Base-by-base conservation (phyloP, 371 early-diverging fungal genomes). In the Mucor piriformis region DNA sequence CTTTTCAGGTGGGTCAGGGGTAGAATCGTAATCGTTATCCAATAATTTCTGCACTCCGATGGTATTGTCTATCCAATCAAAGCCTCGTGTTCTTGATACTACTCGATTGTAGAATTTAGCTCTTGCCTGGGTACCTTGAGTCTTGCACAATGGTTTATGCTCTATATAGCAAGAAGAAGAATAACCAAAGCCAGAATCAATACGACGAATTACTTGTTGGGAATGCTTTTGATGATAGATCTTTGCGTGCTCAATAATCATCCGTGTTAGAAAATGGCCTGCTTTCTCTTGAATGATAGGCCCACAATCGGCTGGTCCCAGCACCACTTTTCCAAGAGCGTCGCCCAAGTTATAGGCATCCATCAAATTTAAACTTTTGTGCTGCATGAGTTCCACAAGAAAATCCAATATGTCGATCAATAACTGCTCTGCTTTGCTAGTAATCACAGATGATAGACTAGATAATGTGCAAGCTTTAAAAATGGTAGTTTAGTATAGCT, bases 221-320 rank as follows among this genome's bases (percentile, higher is more conserved):
- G 51, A 25, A 51, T 55, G 18, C 54, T 47, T 46, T 18, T 63
- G 66, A 6, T 66, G 50, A 42, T 43, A 25, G 11, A 70, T 50
- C 53, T 70, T 74, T 21, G 74, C 63, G 42, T 74, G 72, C 44
- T 79, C 79, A 25, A 79, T 79, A 34, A 79, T 72, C 65, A 79
- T 63, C 11, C 77, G 69, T 21, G 76, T 76, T 54, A 79, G 33
- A 27, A 79, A 73, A 54, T 76, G 74, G 29, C 71, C 69, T 7
- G 74, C 74, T 35, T 74, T 76, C 51, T 76, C 79, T 3, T 71
- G 56, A 54, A 76, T 74, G 43, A 79, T 72, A 2, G 73, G 71
- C 21, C 67, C 69, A 40, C 80, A 79, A 13, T 74, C 73, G 8
- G 70, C 63, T 16, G 80, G 72, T 0, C 77, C 80, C 11, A 79